Evolutionary conservation across 2,329 filamentous ascomycete genomes (phyloP).

Genomic region (Berkeleyomyces rouxiae): DNA sequence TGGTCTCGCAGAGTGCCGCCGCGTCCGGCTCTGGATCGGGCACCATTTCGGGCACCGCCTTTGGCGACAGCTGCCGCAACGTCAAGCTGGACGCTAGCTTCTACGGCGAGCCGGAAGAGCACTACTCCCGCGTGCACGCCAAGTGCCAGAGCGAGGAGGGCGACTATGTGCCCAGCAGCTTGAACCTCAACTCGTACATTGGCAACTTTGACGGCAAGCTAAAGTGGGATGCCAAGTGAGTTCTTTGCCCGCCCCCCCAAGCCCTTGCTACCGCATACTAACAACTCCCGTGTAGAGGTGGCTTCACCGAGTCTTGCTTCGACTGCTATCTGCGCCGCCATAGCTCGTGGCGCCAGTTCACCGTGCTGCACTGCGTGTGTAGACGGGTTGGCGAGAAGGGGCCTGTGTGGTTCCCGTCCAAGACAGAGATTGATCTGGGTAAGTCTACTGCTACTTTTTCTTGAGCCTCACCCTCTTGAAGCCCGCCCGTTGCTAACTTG

Average conservation of each 20-base stretch:
- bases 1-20: background rate
- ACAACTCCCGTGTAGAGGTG: background rate
- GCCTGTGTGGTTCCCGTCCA: slow-evolving; percentile 12
- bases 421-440: slow-evolving; percentile 12
- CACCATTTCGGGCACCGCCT: background rate
- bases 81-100: slow-evolving; percentile 5
- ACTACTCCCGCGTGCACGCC: slow-evolving; percentile 7
- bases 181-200: slow-evolving; percentile 4
- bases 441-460: background rate
- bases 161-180: background rate
- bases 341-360: slow-evolving; percentile 9
- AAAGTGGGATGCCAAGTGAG: slow-evolving; percentile 11
- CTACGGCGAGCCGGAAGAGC: slow-evolving; percentile 5
- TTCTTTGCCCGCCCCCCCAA: background rate
- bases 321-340: slow-evolving; percentile 10
- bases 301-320: slow-evolving; percentile 9
- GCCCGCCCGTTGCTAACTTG: background rate
- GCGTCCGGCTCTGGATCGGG: too few relatives aligned
- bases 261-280: background rate
- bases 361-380: slow-evolving; percentile 12
- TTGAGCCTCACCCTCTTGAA: too few relatives aligned
- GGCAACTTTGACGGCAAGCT: slow-evolving; percentile 12
- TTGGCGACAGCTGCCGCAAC: slow-evolving; percentile 6
- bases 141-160: slow-evolving; percentile 1
- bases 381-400: slow-evolving; percentile 5